These are phyloP conservation scores for Letharia lupina DNA, from an alignment of 495 filamentous ascomycete genomes.

Conservation along the genomic window DNA sequence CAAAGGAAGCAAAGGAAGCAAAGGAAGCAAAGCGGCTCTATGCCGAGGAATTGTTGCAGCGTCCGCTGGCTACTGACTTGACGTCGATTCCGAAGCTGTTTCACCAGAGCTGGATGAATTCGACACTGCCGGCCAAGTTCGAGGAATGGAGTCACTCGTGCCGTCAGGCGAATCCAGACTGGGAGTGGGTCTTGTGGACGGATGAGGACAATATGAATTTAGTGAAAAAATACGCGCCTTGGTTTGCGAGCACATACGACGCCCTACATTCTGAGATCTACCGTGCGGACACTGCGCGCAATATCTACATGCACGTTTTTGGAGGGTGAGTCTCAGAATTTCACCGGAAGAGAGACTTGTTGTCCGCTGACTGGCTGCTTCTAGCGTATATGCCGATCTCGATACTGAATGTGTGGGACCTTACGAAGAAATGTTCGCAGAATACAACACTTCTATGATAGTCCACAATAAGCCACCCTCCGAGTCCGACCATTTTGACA, in stretches of 20 bases:
- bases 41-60: conserved; percentile 16
- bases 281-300: conserved; percentile 21
- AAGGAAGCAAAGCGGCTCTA: conserved; percentile 16
- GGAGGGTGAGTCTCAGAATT: conserved; percentile 16
- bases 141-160: conserved; percentile 24
- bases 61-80: conserved; percentile 15
- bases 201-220: conserved; percentile 24
- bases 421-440: conserved; percentile 17
- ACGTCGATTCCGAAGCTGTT: conserved; percentile 22
- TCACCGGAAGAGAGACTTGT: too few species aligned
- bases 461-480: background rate
- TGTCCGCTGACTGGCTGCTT: background rate
- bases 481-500: background rate
- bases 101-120: conserved; percentile 25
- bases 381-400: conserved; percentile 25
- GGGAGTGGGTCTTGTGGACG: conserved; percentile 29
- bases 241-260: conserved; percentile 21
- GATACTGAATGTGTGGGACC: conserved; percentile 26
- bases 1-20: conserved; percentile 10
- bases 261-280: conserved; percentile 22
- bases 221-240: conserved; percentile 22
- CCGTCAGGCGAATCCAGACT: conserved; percentile 22
- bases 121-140: conserved; percentile 23
- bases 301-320: conserved; percentile 26
- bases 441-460: conserved; percentile 15